Percentiles rank a stretch among this genome's conserved stretches.
phyloP scores from a whole-genome alignment of 139 green algal genomes.

The Coccomyxa sp. region DNA sequence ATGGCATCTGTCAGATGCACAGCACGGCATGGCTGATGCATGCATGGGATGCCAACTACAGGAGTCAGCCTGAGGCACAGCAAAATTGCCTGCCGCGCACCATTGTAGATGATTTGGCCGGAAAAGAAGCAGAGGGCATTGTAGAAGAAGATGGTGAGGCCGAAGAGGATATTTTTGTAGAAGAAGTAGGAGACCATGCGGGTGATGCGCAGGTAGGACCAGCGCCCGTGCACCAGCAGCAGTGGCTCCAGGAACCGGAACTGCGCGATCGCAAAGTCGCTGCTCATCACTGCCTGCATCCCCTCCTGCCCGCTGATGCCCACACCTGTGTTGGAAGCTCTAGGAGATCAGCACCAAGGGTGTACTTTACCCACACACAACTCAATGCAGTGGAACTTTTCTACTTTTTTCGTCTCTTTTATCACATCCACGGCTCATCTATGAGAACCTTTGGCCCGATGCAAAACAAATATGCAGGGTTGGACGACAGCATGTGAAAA shows the following conservation, averaged over 20 bases:
- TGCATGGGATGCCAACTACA: no score
- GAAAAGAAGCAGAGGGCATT: slow-evolving; percentile 65
- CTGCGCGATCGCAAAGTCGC: slow-evolving; percentile 86
- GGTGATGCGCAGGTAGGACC: slow-evolving; percentile 69
- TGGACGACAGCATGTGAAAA: no score
- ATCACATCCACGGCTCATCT: no score
- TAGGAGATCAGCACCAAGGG: no score
- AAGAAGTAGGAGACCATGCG: slow-evolving; percentile 60
- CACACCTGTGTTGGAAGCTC: slow-evolving; percentile 40
- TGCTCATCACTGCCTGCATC: slow-evolving; percentile 80
- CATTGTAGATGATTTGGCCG: slow-evolving; percentile 46
- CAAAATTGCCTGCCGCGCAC: not conserved
- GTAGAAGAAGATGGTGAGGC: slow-evolving; percentile 70
- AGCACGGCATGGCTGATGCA: no score
- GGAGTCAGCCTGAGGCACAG: no score
- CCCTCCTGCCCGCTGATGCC: slow-evolving; percentile 89
- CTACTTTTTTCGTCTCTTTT: no score
- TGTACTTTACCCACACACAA: no score
- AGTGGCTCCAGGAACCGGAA: slow-evolving; percentile 78
- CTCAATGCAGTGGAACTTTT: no score
- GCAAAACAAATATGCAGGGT: no score
- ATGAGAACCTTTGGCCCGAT: no score
- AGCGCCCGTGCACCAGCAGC: slow-evolving; percentile 84
- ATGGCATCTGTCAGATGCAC: no score
- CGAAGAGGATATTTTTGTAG: slow-evolving; percentile 91